Base-by-base conservation (phyloP, 768 basidiomycete species). In the Leccinum fibrillosum region DNA sequence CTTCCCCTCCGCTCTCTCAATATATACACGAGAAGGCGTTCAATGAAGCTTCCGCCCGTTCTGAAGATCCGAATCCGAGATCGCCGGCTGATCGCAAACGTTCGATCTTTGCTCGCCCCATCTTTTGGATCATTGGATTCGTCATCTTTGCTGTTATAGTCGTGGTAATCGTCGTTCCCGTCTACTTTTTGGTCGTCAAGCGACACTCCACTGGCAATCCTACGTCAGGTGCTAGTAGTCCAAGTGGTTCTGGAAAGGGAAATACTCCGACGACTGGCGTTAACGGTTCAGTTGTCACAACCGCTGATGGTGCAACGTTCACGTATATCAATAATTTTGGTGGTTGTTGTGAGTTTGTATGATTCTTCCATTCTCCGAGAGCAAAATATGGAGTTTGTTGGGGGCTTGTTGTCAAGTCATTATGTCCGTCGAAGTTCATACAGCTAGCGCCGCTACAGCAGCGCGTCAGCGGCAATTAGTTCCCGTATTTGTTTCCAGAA, bases 291-390 rank as follows among this genome's bases (percentile, higher is more conserved):
- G 76, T 77, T 5, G 74, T 93, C 53, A 83, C 78, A 8, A 76
- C 78, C 19, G 83, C 80, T 3, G 81, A 92, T 67, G 94, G 93
- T 1, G 74, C 82, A 1, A 85, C 80, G 1, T 89, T 94, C 72
- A 83, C 78, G 2, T 95, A 96, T 70, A 77, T 76, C 58, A 95
- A 94, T 72, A 74, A 80, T 19, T 89, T 91, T 68, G 91, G 85
- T 34, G 89, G 89, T 42, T 83, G 80, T 66, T 89, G 87, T 86
- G 69, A 81, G 85, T 55, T 25, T 59, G 50, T 55, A 28, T 52
- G 48, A 51, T 10, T 42, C 19, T 39, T 55, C 9, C 48, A 15
- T 48, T 9, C 32, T 35, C 23, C 39, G 17, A 35, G 21, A 48
- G 13, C 9, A 32, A n/a, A 37, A 21, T 48, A 34, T 3, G 56